phyloP scores from a whole-genome alignment of 108 stramenopile genomes.

The Skeletonema grethae region DNA sequence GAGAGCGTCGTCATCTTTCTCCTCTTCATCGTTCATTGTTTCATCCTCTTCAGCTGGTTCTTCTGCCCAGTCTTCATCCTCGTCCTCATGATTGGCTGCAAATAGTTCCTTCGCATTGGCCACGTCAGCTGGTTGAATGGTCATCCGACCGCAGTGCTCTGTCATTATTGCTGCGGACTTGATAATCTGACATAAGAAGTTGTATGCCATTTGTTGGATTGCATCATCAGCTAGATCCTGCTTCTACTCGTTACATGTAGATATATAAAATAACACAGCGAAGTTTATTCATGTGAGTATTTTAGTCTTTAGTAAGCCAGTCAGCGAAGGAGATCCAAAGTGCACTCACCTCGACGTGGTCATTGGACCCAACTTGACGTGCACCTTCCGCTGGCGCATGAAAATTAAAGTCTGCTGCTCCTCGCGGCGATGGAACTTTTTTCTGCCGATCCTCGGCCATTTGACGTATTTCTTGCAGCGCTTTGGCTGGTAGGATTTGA shows the following conservation, averaged over 20 bases:
- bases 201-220: not conserved
- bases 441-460: not conserved
- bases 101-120: constrained; percentile 12
- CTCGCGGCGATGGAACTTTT: not conserved
- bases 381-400: not conserved
- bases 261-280: no score
- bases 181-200: not conserved
- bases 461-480: not conserved
- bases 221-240: no score
- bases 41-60: constrained; percentile 8
- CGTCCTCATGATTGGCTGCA: not conserved
- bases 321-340: no score
- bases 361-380: not conserved
- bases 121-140: constrained; percentile 7
- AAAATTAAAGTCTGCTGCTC: not conserved
- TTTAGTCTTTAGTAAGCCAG: not conserved
- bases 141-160: not conserved
- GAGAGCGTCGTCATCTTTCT: constrained; percentile 9
- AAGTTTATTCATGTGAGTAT: not conserved
- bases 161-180: not conserved
- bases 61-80: constrained; percentile 13
- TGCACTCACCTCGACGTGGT: not conserved
- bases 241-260: no score
- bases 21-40: not conserved
- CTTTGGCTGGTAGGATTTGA: not conserved